Evolutionary conservation across 345 rosid genomes (phyloP).

Genomic region (Populus nigra): DNA sequence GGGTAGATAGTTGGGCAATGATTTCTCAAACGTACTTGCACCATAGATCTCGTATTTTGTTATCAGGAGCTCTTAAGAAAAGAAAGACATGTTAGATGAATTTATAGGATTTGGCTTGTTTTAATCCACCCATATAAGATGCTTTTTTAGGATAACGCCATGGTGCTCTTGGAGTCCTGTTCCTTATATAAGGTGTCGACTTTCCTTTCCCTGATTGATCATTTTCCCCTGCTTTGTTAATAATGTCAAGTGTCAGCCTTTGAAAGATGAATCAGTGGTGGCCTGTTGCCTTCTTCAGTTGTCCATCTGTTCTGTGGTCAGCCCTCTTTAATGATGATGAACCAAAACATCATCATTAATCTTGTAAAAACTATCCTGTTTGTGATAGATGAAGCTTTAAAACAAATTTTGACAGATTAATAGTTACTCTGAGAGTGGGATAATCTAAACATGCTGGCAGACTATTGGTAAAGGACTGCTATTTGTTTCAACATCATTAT

Average conservation of each 20-base stretch:
- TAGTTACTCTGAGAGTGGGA: background rate
- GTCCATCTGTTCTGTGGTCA: background rate
- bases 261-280: background rate
- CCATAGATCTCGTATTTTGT: background rate
- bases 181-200: background rate
- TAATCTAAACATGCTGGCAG: background rate
- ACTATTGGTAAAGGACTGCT: no score
- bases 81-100: background rate
- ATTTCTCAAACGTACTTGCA: background rate
- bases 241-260: background rate
- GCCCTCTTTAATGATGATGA: background rate
- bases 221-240: background rate
- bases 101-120: background rate
- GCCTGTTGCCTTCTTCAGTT: background rate
- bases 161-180: background rate
- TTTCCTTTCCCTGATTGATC: background rate
- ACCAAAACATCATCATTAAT: background rate
- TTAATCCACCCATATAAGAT: background rate
- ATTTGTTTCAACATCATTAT: no score
- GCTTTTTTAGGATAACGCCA: background rate
- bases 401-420: background rate
- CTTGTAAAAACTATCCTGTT: background rate
- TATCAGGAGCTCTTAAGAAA: background rate
- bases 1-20: background rate
- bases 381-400: background rate